Evolutionary conservation across 2,329 filamentous ascomycete genomes (phyloP).

Genomic region (Ophiostoma australiae): DNA sequence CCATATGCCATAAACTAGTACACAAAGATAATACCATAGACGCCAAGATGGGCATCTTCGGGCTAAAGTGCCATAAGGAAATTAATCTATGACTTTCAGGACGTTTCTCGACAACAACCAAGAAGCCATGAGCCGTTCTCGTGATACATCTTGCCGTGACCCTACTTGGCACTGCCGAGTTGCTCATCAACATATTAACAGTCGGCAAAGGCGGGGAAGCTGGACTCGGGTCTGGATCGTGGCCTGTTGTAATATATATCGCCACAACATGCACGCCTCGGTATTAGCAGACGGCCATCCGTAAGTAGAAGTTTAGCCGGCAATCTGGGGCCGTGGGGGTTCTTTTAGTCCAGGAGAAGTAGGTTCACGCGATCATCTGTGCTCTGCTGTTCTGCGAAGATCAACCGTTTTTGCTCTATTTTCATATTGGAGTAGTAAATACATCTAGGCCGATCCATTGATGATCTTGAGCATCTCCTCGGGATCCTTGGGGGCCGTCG

Average conservation of each 20-base stretch:
- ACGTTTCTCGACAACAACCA: neutral
- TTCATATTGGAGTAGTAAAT: neutral
- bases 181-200: neutral
- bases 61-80: neutral
- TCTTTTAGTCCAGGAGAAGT: neutral
- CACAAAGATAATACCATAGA: neutral
- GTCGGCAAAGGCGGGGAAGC: neutral
- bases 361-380: neutral
- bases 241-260: neutral
- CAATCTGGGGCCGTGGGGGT: neutral
- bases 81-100: neutral
- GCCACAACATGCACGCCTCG: neutral
- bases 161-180: neutral
- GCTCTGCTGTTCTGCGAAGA: neutral
- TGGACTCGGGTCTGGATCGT: neutral
- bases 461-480: conserved; percentile 55
- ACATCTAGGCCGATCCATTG: conserved; percentile 17
- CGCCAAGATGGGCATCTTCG: neutral
- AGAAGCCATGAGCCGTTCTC: neutral
- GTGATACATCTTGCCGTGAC: neutral
- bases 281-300: neutral
- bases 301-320: neutral
- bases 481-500: conserved; percentile 58
- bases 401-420: neutral
- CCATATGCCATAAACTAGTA: neutral